Evolutionary conservation across 331 rosid species (phyloP), one percentile per base, ranked within the genome.

Genomic region (Acacia concinna): DNA sequence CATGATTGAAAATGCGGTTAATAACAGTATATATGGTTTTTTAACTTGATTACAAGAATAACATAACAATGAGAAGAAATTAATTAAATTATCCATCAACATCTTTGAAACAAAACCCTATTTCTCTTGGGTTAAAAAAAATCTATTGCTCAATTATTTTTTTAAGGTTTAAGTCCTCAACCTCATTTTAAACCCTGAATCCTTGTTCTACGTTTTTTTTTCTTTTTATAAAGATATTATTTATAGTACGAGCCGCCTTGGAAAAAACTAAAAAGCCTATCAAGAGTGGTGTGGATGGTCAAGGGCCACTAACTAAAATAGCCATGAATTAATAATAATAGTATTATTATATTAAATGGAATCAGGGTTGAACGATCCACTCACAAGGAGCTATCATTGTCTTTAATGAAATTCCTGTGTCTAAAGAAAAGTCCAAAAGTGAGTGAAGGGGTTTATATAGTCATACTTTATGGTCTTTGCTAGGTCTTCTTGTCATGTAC

Each of bases 351-450:
- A n/a, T 15, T 63, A 49, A 44, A 31, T 62, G 41, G 40, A 30
- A 62, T 31, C 23, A 30, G 21, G 12, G 59, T 30, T 47, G 20
- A 59, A 59, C 13, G 66, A 66, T 69, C 83, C 75, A 74, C 74
- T 74, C 51, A 62, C 79, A 23, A 67, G 52, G 34, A 68, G 30
- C 78, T 74, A 69, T 69, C 54, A 56, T 35, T 81, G 34, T 74
- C 59, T 49, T 66, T 27, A 9, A 28, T 41, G 60, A 84, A 78
- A 72, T 41, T 66, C 43, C 47, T 28, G 17, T 44, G 14, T 65
- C 28, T 31, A 7, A 8, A 56, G 82, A 82, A 75, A 85, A 75
- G 74, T 82, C 80, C 82, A 75, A 68, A 79, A 72, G 80, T 46
- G 46, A 40, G 2, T 31, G 28, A 40, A 21, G 71, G 76, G 63